Evolutionary conservation across 2,329 filamentous ascomycete species (phyloP).

Genomic region (Aureobasidium musti): DNA sequence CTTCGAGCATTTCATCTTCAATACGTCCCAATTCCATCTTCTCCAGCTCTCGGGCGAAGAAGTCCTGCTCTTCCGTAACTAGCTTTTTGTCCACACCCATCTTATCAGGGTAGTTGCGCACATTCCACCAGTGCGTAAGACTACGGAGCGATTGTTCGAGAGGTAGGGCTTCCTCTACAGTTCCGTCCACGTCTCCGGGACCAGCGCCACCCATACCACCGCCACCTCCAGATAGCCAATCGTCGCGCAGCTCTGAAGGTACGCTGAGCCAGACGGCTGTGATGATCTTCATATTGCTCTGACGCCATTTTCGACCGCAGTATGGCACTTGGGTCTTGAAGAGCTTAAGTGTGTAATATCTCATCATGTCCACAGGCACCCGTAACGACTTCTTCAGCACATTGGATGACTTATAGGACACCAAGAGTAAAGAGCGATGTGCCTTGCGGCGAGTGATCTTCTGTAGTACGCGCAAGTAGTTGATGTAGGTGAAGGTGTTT

Average conservation of each 20-base stretch:
- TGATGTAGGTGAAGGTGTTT: conserved; percentile 94
- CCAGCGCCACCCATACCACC: conserved; percentile 43
- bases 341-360: conserved; percentile 93
- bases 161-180: conserved; percentile 89
- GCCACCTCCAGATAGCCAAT: conserved; percentile 81
- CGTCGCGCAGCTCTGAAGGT: conserved; percentile 86
- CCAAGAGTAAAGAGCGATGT: conserved; percentile 88
- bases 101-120: conserved; percentile 76
- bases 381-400: conserved; percentile 91
- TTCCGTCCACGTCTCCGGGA: conserved; percentile 74
- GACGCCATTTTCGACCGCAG: conserved; percentile 96
- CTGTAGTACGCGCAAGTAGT: conserved; percentile 93
- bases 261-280: conserved; percentile 95
- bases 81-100: conserved; percentile 57
- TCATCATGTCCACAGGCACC: conserved; percentile 81
- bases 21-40: conserved; percentile 49
- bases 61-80: conserved; percentile 50
- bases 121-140: conserved; percentile 92
- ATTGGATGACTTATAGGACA: conserved; percentile 92
- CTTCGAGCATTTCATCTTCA: conserved; percentile 32
- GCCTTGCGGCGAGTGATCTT: conserved; percentile 97
- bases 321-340: conserved; percentile 99
- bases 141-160: conserved; percentile 87
- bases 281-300: conserved; percentile 98
- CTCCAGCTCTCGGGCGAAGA: conserved; percentile 53